phyloP scores from a whole-genome alignment of 2,329 filamentous ascomycete genomes.

The Stylonectria norvegica region DNA sequence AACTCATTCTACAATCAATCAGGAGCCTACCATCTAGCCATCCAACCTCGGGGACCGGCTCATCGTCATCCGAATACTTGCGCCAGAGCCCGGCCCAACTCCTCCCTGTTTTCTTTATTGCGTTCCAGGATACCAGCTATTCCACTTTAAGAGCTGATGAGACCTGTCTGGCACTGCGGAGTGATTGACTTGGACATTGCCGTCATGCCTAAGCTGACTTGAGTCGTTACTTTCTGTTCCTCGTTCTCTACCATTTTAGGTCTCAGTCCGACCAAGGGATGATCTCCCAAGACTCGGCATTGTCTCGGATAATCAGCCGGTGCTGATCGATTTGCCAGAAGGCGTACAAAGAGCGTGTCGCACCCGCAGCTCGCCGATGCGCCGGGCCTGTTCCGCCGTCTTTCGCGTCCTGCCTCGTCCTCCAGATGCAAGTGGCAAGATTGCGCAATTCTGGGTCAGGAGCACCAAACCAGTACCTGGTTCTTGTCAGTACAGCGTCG shows the following conservation, averaged over 20 bases:
- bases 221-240: not conserved
- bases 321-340: conserved; percentile 70
- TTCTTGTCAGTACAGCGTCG: conserved; percentile 17
- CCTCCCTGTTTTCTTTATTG: no score
- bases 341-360: conserved; percentile 58
- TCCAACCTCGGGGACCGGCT: no score
- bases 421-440: conserved; percentile 75
- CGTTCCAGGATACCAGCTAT: no score
- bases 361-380: conserved; percentile 63
- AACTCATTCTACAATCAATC: no score
- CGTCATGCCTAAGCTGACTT: not conserved
- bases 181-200: not conserved
- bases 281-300: conserved; percentile 61
- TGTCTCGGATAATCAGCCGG: conserved; percentile 65
- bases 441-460: conserved; percentile 69
- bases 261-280: conserved; percentile 47
- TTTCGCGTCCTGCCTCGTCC: conserved; percentile 56
- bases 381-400: conserved; percentile 58
- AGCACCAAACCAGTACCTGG: conserved; percentile 81
- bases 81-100: no score
- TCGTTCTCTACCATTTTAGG: not conserved
- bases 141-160: no score
- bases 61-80: no score
- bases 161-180: no score
- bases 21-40: no score